Base-by-base conservation (phyloP, 192 early-diverging fungal genomes). In the Backusella macrospora region DNA sequence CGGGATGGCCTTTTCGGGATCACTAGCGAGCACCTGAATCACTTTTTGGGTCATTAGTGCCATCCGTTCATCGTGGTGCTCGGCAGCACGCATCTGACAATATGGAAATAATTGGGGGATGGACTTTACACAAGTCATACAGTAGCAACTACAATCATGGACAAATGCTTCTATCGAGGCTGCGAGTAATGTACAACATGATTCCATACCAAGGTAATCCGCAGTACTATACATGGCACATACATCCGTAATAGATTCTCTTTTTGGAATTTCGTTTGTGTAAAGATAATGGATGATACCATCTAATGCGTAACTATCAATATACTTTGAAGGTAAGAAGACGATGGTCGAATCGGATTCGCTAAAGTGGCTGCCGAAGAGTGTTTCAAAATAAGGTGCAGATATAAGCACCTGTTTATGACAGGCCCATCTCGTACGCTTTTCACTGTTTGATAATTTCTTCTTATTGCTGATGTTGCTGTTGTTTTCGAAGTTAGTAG, bases 351-450 rank as follows among this genome's bases (percentile, higher is more conserved):
- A 55, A 2, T 46, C 40, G 16, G 65, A 67, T 38, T 80, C 79
- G 2, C 29, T 26, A 69, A 80, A 80, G 14, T 73, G 40, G 4
- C 46, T 37, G 7, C 63, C 74, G 55, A 80, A 80, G 47, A 80
- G 42, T 18, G 79, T 71, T 37, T 49, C 49, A 23, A 80, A 80
- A 69, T 80, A 80, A n/a, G 71, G 49, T 15, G 79, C 76, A 34
- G 69, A 14, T 12, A 8, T 5, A 39, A 75, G 42, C 15, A 74
- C 48, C 10, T 45, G 37, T 16, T 39, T 65, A 43, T 74, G 73
- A 68, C 73, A 74, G 13, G 63, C 38, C 73, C 73, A 74, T 44
- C 42, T 18, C 63, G 47, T 64, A 14, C 52, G 52, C 6, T 49
- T 29, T 65, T 21, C 52, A 10, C 2, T 2, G 2, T 34, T 34